Evolutionary conservation across 1,139 yeast species (phyloP), one percentile per base, ranked within the genome.

Genomic region (Magnusiomyces tetraspermus): DNA sequence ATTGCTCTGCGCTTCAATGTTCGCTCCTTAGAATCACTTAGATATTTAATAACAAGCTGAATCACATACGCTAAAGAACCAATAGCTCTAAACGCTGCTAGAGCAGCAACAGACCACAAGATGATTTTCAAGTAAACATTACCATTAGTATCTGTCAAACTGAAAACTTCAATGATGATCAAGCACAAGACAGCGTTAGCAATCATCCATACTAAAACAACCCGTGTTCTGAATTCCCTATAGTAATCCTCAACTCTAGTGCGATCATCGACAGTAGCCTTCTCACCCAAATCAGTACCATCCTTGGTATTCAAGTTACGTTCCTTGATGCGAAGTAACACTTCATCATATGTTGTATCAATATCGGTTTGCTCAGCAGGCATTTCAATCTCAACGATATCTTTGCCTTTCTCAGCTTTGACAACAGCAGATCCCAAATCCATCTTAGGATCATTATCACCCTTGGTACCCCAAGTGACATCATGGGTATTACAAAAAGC

Each of bases 381-480:
- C 66, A 95, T 87, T 61, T 89, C 97, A 52, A 89, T 83, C 62
- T 87, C 96, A 43, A 83, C 85, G 53, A 82, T 73, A 57, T 78
- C 71, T 56, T 73, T 72, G 49, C 83, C 84, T 28, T 75, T 72
- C 45, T 76, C 76, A 41, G 76, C 76, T 59, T 73, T 76, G 52
- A 76, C 78, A 28, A 77, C 81, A 15, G 87, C 89, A 28, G 79
- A 76, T 46, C 88, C 85, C 52, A 83, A 71, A 53, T 77, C 81
- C 61, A 80, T 81, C 17, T 81, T 76, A 49, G 83, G 85, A 58
- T 81, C 80, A 59, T 84, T 85, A 57, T 90, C 96, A 59, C 97
- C 97, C 66, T 89, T 89, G 0, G 97, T 90, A 69, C 97, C 97
- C 97, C 97, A 90, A 0, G 96, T 85, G 51, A 89, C 95, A 74